Conservation (phyloP, 768 basidiomycete genomes). For the Scleroderma citrinum region DNA sequence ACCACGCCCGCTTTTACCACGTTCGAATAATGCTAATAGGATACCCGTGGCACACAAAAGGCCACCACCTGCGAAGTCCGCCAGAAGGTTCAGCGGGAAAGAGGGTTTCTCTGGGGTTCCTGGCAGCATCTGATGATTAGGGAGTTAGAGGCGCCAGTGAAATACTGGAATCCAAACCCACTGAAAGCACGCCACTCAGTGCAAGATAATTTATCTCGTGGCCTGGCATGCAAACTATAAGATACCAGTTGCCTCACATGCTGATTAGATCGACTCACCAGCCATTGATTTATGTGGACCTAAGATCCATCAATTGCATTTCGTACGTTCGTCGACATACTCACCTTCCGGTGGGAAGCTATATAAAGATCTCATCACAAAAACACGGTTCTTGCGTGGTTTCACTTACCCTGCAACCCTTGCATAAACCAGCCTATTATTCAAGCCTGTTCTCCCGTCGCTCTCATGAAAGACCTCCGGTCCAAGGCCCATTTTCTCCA, state of each 20-base stretch:
- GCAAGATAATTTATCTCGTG: constrained; percentile 87
- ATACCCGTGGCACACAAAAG: constrained; percentile 67
- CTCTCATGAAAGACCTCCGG: constrained; percentile 65
- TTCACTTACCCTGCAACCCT: constrained; percentile 60
- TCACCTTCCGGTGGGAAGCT: constrained; percentile 62
- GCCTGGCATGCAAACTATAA: constrained; percentile 34
- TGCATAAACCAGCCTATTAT: constrained; percentile 65
- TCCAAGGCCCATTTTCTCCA: constrained; percentile 72
- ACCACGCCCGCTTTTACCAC: constrained; percentile 57
- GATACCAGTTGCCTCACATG: not conserved
- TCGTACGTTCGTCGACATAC: not conserved
- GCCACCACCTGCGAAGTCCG: constrained; percentile 82
- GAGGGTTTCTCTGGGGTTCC: constrained; percentile 55
- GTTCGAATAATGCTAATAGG: constrained; percentile 67
- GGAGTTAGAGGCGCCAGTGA: not conserved
- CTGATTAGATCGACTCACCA: constrained; percentile 35
- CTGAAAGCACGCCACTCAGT: constrained; percentile 67
- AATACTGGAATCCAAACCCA: constrained; percentile 21
- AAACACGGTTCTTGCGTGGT: not conserved
- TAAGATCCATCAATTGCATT: constrained; percentile 24
- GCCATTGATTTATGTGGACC: constrained; percentile 75
- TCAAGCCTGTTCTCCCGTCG: constrained; percentile 41
- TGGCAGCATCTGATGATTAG: constrained; percentile 52
- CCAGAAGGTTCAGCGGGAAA: constrained; percentile 72
- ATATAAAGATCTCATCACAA: not conserved